Evolutionary conservation across 805 yeast species (phyloP).

Genomic region (Blastobotrys americana): DNA sequence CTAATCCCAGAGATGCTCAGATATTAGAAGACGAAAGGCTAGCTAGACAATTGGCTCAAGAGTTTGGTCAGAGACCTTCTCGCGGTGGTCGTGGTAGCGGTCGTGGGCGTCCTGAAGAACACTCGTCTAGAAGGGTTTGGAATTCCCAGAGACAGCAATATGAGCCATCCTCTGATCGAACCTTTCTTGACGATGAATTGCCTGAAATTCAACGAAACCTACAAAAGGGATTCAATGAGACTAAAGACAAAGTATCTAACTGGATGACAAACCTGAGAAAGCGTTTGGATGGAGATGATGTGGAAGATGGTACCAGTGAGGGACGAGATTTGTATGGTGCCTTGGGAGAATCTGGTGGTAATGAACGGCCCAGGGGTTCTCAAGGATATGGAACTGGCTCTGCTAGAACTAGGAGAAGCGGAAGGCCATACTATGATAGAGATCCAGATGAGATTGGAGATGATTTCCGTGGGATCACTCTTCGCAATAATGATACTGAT

Average conservation of each 20-base stretch:
- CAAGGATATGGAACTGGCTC: not conserved
- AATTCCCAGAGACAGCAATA: slow-evolving; percentile 3
- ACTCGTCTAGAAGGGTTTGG: not conserved
- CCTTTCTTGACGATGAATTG: slow-evolving; percentile 33
- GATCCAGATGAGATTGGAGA: slow-evolving; percentile 48
- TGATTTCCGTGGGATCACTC: slow-evolving; percentile 44
- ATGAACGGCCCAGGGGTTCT: not conserved
- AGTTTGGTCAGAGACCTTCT: slow-evolving; percentile 11
- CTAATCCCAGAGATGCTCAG: slow-evolving; percentile 31
- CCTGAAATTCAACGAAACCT: slow-evolving; percentile 59
- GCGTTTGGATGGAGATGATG: slow-evolving; percentile 37
- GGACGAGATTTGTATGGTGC: slow-evolving; percentile 16
- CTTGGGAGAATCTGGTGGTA: slow-evolving; percentile 6
- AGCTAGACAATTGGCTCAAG: slow-evolving; percentile 67
- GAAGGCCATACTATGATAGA: slow-evolving; percentile 34
- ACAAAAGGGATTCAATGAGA: slow-evolving; percentile 71
- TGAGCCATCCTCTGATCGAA: slow-evolving; percentile 21
- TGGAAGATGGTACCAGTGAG: slow-evolving; percentile 3
- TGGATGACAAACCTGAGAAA: slow-evolving; percentile 71
- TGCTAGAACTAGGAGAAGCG: not conserved
- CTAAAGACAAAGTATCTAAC: slow-evolving; percentile 62
- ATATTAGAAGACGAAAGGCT: slow-evolving; percentile 67
- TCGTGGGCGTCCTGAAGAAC: slow-evolving; percentile 6
- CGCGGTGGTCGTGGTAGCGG: slow-evolving; percentile 6
- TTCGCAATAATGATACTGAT: slow-evolving; percentile 33